Evolutionary conservation across 371 early-diverging fungal species (phyloP).

Genomic region (Mucor lusitanicus): DNA sequence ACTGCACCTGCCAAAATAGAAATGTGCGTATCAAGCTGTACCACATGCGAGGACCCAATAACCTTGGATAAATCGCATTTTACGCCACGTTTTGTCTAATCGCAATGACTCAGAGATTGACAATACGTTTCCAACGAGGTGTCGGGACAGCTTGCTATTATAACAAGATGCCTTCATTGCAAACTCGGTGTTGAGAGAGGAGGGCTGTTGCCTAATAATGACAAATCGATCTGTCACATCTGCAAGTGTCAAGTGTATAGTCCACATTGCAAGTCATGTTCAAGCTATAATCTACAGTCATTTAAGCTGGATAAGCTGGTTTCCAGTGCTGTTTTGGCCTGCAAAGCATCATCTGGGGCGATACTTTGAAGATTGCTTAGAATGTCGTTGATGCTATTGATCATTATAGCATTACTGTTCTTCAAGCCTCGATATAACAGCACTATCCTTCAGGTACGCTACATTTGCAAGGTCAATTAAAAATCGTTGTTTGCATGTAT

Average conservation of each 20-base stretch:
- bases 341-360: not conserved
- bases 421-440: too few relatives aligned
- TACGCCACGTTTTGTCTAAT: not conserved
- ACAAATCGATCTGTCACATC: too few relatives aligned
- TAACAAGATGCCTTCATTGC: not conserved
- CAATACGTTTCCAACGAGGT: not conserved
- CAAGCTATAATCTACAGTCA: not conserved
- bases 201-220: not conserved
- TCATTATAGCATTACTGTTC: too few relatives aligned
- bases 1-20: not conserved
- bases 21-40: not conserved
- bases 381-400: too few relatives aligned
- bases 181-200: not conserved
- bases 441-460: too few relatives aligned
- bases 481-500: too few relatives aligned
- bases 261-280: not conserved
- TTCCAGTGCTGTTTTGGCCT: not conserved
- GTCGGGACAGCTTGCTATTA: not conserved
- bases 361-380: too few relatives aligned
- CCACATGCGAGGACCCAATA: not conserved
- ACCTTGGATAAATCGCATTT: not conserved
- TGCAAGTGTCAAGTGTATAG: not conserved
- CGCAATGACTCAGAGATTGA: not conserved
- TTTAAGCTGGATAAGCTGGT: not conserved
- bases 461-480: too few relatives aligned